Evolutionary conservation across 1,284 basidiomycete species (phyloP), one percentile per base, ranked within the genome.

Genomic region (Heterobasidion annosum): DNA sequence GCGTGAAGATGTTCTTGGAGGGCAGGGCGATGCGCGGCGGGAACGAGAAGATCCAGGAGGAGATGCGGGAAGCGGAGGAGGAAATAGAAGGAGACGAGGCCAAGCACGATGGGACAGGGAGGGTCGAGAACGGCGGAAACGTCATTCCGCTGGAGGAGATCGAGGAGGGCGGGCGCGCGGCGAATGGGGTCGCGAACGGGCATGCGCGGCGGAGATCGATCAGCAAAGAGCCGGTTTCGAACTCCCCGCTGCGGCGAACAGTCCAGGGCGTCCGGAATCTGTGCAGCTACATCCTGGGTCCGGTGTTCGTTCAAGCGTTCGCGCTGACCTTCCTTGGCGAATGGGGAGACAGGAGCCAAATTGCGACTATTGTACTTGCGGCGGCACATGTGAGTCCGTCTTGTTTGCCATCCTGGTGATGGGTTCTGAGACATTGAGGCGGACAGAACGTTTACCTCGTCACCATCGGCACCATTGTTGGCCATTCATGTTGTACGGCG

Each of bases 261-360:
- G 35, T 63, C 59, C 89, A 95, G 42, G 88, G 92, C 4, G 73
- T 83, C 3, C 78, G 91, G 60, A 95, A 94, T 65, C 84, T 93
- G 60, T 86, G 83, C 67, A 86, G 85, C 62, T 73, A 97, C 32
- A 73, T 95, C 60, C 76, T 98, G 16, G 92, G 88, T 0, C 97
- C 96, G 0, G 91, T 97, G 1, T 98, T 98, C 63, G 93, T 96
- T 2, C 95, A 99, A 70, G 85, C 93, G 0, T 99, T 99, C 63
- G 74, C 96, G 42, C 76, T 99, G 55, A 98, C 96, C 0, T 99
- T 99, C 70, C 76, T 99, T 10, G 97, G 95, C 19, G 96, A 99
- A 70, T 99, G 96, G 96, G 97, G 96, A 1, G 97, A 99, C 71
- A 75, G 96, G 47, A 94, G 91, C 65, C 97, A 99, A 72, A 96